Evolutionary conservation across 2,329 filamentous ascomycete genomes (phyloP).

Genomic region (Xylaria sp.): DNA sequence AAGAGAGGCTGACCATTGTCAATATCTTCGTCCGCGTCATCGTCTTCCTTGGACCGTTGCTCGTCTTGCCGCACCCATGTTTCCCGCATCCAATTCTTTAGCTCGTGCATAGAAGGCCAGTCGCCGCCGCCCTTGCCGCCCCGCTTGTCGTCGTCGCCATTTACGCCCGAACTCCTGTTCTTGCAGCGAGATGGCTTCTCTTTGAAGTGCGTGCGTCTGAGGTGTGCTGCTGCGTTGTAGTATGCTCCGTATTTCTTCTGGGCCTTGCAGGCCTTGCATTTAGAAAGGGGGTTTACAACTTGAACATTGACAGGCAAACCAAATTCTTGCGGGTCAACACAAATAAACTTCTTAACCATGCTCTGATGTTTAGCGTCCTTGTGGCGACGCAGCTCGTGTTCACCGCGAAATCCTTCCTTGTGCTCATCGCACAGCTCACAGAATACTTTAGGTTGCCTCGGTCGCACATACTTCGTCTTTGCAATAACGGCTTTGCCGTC

Average conservation of each 20-base stretch:
- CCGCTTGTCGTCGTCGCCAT: conserved; percentile 60
- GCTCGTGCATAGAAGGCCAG: conserved; percentile 66
- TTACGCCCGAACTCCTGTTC: conserved; percentile 52
- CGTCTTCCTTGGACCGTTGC: conserved; percentile 47
- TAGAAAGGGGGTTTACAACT: conserved; percentile 73
- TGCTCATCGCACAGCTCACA: conserved; percentile 78
- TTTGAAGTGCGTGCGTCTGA: conserved; percentile 89
- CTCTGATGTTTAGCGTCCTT: conserved; percentile 71
- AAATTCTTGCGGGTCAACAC: conserved; percentile 61
- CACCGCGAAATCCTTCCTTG: conserved; percentile 83
- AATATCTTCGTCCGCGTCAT: conserved; percentile 55
- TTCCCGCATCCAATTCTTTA: conserved; percentile 71
- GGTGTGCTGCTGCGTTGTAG: conserved; percentile 93
- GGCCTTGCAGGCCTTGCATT: conserved; percentile 84
- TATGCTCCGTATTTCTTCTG: conserved; percentile 88
- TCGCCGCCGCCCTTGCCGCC: conserved; percentile 66
- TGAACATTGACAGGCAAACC: conserved; percentile 57
- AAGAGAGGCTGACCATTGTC: conserved; percentile 50
- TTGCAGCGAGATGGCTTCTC: conserved; percentile 63
- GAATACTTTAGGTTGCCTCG: conserved; percentile 75
- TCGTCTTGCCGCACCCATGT: conserved; percentile 56
- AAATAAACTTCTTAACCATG: conserved; percentile 67
- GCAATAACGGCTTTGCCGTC: conserved; percentile 57
- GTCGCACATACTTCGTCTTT: conserved; percentile 66
- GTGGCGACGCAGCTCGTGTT: conserved; percentile 82